Conservation (phyloP, 768 basidiomycete species). For the Mycena filopes region DNA sequence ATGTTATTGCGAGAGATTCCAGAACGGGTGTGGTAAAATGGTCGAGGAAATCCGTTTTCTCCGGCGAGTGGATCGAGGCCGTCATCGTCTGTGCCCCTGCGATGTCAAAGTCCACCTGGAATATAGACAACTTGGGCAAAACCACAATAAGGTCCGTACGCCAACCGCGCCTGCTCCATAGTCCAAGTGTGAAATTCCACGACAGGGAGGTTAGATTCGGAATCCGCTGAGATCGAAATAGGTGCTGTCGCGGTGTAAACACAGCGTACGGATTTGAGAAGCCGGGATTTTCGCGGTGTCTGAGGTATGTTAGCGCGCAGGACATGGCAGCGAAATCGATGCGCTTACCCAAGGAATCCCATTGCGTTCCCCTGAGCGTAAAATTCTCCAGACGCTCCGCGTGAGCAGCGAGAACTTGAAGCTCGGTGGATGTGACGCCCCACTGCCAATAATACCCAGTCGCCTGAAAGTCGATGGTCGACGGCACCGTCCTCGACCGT, state of each 20-base stretch:
- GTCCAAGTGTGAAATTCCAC: neutral
- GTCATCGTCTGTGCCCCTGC: no score
- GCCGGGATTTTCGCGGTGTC: neutral
- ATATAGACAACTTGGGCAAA: neutral
- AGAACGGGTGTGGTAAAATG: neutral
- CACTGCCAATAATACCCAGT: neutral
- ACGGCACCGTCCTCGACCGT: neutral
- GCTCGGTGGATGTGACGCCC: neutral
- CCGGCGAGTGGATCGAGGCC: no score
- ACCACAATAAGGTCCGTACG: neutral
- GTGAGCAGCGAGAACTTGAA: neutral
- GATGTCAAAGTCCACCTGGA: neutral
- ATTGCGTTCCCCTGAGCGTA: neutral
- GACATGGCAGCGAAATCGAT: no score
- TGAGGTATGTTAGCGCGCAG: no score
- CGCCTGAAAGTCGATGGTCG: neutral
- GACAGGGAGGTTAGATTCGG: neutral
- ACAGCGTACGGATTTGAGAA: neutral
- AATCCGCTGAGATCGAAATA: neutral
- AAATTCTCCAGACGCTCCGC: neutral
- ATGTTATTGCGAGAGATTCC: neutral
- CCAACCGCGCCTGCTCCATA: neutral
- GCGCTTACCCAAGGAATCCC: neutral
- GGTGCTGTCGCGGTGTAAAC: neutral
- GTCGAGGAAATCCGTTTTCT: neutral